Percentiles rank a stretch among this genome's conserved stretches.
These are phyloP conservation scores for Tetracladium marchalianum DNA, from an alignment of 495 filamentous ascomycete species.

Conservation along the genomic window DNA sequence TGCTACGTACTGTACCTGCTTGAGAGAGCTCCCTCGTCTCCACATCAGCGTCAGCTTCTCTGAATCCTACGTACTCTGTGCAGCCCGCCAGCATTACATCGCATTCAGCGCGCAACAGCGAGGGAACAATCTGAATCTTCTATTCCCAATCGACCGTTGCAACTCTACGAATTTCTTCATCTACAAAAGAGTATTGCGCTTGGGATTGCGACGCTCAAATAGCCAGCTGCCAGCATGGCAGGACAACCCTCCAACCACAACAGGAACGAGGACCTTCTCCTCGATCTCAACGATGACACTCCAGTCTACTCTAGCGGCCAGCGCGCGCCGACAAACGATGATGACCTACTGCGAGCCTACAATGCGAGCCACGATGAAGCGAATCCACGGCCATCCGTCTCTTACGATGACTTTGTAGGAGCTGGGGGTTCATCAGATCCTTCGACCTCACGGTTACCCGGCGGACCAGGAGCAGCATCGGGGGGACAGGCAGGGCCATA, in stretches of 20 bases:
- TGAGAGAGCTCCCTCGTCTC: too few relatives aligned
- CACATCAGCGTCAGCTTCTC: too few relatives aligned
- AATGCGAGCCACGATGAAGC: conserved; percentile 53
- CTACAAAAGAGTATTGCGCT: too few relatives aligned
- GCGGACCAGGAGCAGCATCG: conserved; percentile 31
- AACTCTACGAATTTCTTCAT: too few relatives aligned
- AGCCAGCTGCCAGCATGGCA: conserved; percentile 45
- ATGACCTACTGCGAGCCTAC: conserved; percentile 62
- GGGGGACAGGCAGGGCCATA: conserved; percentile 32
- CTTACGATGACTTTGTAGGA: conserved; percentile 93
- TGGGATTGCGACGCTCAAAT: conserved; percentile 12
- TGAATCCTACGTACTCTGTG: too few relatives aligned
- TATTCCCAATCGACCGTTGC: too few relatives aligned
- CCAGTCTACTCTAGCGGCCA: conserved; percentile 64
- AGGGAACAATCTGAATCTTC: too few relatives aligned
- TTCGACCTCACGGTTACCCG: conserved; percentile 38
- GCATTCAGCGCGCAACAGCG: too few relatives aligned
- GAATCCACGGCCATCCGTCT: conserved; percentile 70
- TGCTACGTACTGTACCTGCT: too few relatives aligned
- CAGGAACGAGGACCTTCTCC: conserved; percentile 53
- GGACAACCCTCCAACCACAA: conserved; percentile 53
- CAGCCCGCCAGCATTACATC: too few relatives aligned
- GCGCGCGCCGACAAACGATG: conserved; percentile 63
- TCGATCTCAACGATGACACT: conserved; percentile 61
- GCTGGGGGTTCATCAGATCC: conserved; percentile 25